Evolutionary conservation across 1,139 yeast genomes (phyloP).

Genomic region (Lodderomyces beijingensis): DNA sequence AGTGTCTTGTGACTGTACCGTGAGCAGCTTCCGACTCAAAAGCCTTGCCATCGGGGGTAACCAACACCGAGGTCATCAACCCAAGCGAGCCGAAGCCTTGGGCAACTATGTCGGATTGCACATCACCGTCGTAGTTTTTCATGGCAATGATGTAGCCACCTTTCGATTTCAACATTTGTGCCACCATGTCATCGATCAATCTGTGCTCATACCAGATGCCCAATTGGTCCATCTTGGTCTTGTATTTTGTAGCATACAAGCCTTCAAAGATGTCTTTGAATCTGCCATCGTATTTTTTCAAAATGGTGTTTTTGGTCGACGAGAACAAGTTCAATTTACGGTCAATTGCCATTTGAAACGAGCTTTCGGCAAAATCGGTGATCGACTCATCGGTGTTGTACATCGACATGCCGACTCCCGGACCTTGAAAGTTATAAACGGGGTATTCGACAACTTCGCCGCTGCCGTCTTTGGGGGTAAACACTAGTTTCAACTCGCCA

Average conservation of each 20-base stretch:
- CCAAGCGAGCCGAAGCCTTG: constrained; percentile 98
- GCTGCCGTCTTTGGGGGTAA: constrained; percentile 74
- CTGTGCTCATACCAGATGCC: constrained; percentile 97
- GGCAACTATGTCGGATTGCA: constrained; percentile 93
- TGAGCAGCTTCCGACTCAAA: constrained; percentile 97
- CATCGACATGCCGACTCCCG: constrained; percentile 92
- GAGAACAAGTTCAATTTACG: constrained; percentile 76
- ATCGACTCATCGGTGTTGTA: constrained; percentile 93
- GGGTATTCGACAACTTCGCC: constrained; percentile 49
- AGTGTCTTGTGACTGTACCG: constrained; percentile 96
- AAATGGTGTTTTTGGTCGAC: constrained; percentile 90
- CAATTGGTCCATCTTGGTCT: constrained; percentile 62
- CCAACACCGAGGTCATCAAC: constrained; percentile 89
- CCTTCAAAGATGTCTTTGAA: constrained; percentile 90
- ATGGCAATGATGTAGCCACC: constrained; percentile 95
- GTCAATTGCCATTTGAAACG: constrained; percentile 81
- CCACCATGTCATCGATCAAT: constrained; percentile 96
- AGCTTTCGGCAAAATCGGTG: constrained; percentile 84
- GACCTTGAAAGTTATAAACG: constrained; percentile 67
- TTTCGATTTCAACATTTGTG: constrained; percentile 92
- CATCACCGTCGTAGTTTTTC: constrained; percentile 98
- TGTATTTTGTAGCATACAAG: constrained; percentile 68
- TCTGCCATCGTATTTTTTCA: constrained; percentile 89
- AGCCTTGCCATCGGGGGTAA: constrained; percentile 93
- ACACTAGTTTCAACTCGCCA: constrained; percentile 75